phyloP scores from a whole-genome alignment of 805 yeast species.

The Pichia deserticola region DNA sequence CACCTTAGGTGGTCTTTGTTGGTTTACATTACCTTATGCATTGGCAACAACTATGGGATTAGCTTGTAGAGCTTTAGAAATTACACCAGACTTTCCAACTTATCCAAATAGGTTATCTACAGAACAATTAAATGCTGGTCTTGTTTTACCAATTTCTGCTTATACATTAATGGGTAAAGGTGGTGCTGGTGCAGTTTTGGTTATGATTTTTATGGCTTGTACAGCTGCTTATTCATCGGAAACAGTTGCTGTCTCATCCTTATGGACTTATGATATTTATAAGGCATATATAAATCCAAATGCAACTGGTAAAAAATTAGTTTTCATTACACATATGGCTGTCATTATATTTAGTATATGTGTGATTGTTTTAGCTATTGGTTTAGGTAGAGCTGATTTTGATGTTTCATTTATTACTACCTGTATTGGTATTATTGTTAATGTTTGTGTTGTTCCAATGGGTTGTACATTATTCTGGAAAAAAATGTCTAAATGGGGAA shows the following conservation, averaged over 20 bases:
- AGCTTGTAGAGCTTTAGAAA: slow-evolving; percentile 32
- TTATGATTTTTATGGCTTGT: slow-evolving; percentile 45
- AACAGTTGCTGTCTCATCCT: slow-evolving; percentile 44
- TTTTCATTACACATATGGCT: slow-evolving; percentile 36
- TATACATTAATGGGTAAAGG: slow-evolving; percentile 43
- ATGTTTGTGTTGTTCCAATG: slow-evolving; percentile 48
- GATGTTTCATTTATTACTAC: slow-evolving; percentile 49
- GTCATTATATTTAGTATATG: slow-evolving; percentile 37
- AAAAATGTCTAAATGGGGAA: slow-evolving; percentile 39
- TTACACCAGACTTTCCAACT: slow-evolving; percentile 19
- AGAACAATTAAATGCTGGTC: slow-evolving; percentile 39
- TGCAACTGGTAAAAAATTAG: slow-evolving; percentile 42
- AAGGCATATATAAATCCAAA: slow-evolving; percentile 43
- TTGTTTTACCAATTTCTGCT: slow-evolving; percentile 45
- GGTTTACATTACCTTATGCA: slow-evolving; percentile 37
- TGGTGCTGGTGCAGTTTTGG: slow-evolving; percentile 41
- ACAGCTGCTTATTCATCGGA: slow-evolving; percentile 53
- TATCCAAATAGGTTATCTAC: slow-evolving; percentile 27
- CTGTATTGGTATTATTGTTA: slow-evolving; percentile 44
- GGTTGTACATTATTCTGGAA: slow-evolving; percentile 40
- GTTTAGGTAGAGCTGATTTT: slow-evolving; percentile 42
- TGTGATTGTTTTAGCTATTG: slow-evolving; percentile 44
- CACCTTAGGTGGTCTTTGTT: slow-evolving; percentile 38
- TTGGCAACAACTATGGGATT: slow-evolving; percentile 31
- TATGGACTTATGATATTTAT: slow-evolving; percentile 44